These are phyloP conservation scores for Phytophthora megakarya DNA, from an alignment of 352 stramenopile genomes.

Conservation along the genomic window DNA sequence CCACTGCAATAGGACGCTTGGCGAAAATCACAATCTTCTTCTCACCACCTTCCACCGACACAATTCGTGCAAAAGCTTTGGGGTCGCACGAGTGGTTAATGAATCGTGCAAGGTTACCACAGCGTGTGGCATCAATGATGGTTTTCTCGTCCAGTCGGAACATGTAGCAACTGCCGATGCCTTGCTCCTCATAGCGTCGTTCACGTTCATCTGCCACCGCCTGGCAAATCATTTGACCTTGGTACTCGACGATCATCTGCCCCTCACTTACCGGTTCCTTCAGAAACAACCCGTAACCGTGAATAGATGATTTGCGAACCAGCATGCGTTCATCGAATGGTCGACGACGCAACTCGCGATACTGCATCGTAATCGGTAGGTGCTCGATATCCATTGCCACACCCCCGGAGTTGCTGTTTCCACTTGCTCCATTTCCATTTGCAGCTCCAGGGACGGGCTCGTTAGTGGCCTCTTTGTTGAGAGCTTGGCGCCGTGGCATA, in stretches of 20 bases:
- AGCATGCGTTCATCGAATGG: slow-evolving; percentile 91
- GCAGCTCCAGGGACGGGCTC: slow-evolving; percentile 29
- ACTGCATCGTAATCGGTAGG: slow-evolving; percentile 88
- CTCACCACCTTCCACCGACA: slow-evolving; percentile 81
- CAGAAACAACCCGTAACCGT: slow-evolving; percentile 97
- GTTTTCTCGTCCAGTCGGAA: slow-evolving; percentile 85
- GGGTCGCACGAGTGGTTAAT: slow-evolving; percentile 97
- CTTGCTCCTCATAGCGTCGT: slow-evolving; percentile 92
- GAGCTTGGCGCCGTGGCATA: slow-evolving; percentile 36
- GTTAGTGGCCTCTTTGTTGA: slow-evolving; percentile 45
- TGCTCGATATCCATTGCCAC: slow-evolving; percentile 84
- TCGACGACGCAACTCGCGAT: slow-evolving; percentile 90
- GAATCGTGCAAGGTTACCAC: slow-evolving; percentile 94
- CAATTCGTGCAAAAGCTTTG: slow-evolving; percentile 94
- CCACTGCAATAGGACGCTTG: slow-evolving; percentile 88
- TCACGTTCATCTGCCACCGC: slow-evolving; percentile 93
- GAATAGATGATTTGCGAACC: slow-evolving; percentile 94
- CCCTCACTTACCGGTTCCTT: slow-evolving; percentile 90
- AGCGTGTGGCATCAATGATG: slow-evolving; percentile 95
- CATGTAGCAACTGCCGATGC: slow-evolving; percentile 74
- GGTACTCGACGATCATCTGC: slow-evolving; percentile 98
- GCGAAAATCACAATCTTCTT: slow-evolving; percentile 98
- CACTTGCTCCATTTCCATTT: slow-evolving; percentile 16
- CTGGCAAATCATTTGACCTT: slow-evolving; percentile 93
- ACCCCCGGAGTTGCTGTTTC: slow-evolving; percentile 25